Evolutionary conservation across 1,139 yeast genomes (phyloP), one percentile per base, ranked within the genome.

Genomic region (Hansenula sp.): DNA sequence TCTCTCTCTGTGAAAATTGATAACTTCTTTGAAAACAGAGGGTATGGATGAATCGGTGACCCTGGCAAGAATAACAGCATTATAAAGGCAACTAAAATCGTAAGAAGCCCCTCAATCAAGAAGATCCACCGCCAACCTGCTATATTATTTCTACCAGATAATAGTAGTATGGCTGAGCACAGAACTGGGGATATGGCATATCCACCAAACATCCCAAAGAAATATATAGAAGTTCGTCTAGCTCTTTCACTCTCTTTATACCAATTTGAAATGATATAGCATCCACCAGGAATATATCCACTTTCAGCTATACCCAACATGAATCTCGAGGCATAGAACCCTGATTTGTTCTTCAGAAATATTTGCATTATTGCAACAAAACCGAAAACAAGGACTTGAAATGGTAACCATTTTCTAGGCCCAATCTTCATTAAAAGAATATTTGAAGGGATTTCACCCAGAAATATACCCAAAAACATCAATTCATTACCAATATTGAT

Each of bases 91-190:
- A 38, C 37, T 19, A 25, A 5, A 5, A 44, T 13, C 1, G 47
- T 44, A 3, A 35, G 11, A 4, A 41, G 24, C 3, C 47, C 88
- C 60, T 84, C 90, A 44, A 85, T 72, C 43, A 85, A 76, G 57
- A 82, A 85, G 61, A 84, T 77, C 93, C 91, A 85, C 62, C 82
- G 76, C 93, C 93, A 85, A 30, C 88, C 81, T 10, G 73, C 74
- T 34, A 77, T 61, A 3, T 87, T 88, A 36, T 65, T 66, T 10
- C 61, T 65, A 36, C 81, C 82, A 44, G 42, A 19, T 10, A 44
- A 21, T 11, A 37, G n/a, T 12, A 44, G 17, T 17, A 44, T 44
- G 11, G 40, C 44, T 4, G 40, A 38, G 8, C 40, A 34, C 8
- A 41, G 16, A 10, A 44, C 29, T 3, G 44, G 44, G 18, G 40